Base-by-base conservation (phyloP, 2,329 filamentous ascomycete species). In the Diaporthe helianthi region DNA sequence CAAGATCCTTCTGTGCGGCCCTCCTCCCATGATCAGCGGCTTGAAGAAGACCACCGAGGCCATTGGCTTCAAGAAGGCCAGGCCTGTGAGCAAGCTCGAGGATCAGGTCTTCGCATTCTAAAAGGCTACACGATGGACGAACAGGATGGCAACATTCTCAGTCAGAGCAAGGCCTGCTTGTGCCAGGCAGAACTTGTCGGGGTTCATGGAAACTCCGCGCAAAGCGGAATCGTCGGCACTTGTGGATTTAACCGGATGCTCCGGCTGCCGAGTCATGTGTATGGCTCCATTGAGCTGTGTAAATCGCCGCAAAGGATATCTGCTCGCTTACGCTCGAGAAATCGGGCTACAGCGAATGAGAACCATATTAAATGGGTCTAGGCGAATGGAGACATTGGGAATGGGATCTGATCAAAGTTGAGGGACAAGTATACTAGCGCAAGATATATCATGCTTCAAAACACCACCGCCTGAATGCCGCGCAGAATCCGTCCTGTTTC, bases 51-150 rank as follows among this genome's bases (percentile, higher is more conserved):
- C 93, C 8, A 91, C 94, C 63, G 93, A 97, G 83, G 87, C 89
- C 72, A 87, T 98, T 24, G 96, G 96, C 69, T 99, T 92, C 85
- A 88, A 93, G 78, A 98, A 98, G 87, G 93, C 96, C 51, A 89
- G 90, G 71, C 93, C 95, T 53, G 94, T 98, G 76, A 98, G 94
- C 90, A 98, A 98, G 89, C 90, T 98, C 66, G 92, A 95, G 79
- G 96, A 99, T 81, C 96, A 98, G 82, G 93, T 99, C 75, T 99
- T 99, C 84, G 94, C 93, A 78, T 99, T 99, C 94, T 92, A 82
- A 82, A 76, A 76, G 60, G 41, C 12, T 49, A 49, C 29, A 9
- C 8, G 13, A 33, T n/a, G 29, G 41, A 19, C 4, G 19, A 24
- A 22, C 19, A n/a, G 17, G 26, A 36, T n/a, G 4, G 6, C 6